Conservation (phyloP, 306 rosid species). For the Vigna hirtella region DNA sequence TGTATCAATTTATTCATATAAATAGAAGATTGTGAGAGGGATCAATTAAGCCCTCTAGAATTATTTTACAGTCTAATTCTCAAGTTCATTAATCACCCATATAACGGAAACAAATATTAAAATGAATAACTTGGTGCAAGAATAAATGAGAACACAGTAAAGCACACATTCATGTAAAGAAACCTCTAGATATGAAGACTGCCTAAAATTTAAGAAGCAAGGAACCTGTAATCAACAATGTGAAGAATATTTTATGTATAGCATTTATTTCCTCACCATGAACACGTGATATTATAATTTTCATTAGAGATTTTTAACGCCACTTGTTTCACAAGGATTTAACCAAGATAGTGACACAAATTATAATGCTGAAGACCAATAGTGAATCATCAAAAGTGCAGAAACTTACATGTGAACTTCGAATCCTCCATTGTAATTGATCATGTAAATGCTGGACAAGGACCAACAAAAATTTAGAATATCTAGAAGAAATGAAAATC, state of each 20-base stretch:
- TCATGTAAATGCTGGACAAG: slow-evolving; percentile 82
- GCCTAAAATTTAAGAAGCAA: slow-evolving; percentile 23
- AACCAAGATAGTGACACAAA: slow-evolving; percentile 23
- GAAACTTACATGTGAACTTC: slow-evolving; percentile 92
- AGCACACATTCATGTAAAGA: slow-evolving; percentile 2
- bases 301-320: slow-evolving; percentile 2
- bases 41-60: too few relatives aligned
- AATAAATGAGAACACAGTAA: neutral
- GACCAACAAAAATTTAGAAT: slow-evolving; percentile 43
- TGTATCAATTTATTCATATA: too few relatives aligned
- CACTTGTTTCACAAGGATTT: slow-evolving; percentile 12
- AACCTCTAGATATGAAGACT: slow-evolving; percentile 27
- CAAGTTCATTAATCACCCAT: neutral
- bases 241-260: neutral
- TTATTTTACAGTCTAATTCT: too few relatives aligned
- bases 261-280: slow-evolving; percentile 30
- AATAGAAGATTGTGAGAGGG: too few relatives aligned
- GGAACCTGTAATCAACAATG: slow-evolving; percentile 7
- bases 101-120: neutral
- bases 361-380: slow-evolving; percentile 16
- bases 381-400: slow-evolving; percentile 31
- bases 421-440: slow-evolving; percentile 93
- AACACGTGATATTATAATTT: slow-evolving; percentile 7
- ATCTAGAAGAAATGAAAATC: slow-evolving; percentile 18
- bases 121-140: neutral